Conservation (phyloP, 1,284 basidiomycete genomes). For the Marasmius sp. region DNA sequence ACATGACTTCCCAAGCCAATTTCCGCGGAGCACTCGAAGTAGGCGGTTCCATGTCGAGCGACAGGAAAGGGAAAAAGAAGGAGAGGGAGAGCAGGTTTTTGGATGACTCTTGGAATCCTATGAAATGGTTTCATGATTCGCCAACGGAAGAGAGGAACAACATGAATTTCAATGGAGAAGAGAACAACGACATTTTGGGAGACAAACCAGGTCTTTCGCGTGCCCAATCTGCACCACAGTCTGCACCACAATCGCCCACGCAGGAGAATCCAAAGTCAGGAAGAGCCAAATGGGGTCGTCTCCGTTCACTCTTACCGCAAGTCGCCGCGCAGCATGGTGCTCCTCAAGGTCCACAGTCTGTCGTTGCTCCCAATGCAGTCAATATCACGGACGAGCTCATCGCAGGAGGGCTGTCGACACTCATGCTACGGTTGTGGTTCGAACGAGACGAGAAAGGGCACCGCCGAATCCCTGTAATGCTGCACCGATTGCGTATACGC, state of each 20-base stretch:
- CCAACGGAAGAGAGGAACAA: slow-evolving; percentile 43
- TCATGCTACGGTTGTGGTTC: slow-evolving; percentile 88
- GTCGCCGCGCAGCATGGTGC: slow-evolving; percentile 38
- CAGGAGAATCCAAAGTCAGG: slow-evolving; percentile 29
- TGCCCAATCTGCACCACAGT: slow-evolving; percentile 50
- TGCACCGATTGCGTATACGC: slow-evolving; percentile 84
- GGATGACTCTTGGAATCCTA: slow-evolving; percentile 50
- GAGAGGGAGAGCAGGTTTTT: slow-evolving; percentile 47
- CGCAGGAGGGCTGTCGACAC: slow-evolving; percentile 75
- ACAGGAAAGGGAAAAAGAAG: slow-evolving; percentile 54
- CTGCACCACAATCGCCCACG: slow-evolving; percentile 40
- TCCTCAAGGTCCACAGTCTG: slow-evolving; percentile 40
- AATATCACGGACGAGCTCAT: slow-evolving; percentile 87
- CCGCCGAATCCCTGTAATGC: slow-evolving; percentile 82
- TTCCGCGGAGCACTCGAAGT: slow-evolving; percentile 67
- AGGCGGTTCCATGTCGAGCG: slow-evolving; percentile 36
- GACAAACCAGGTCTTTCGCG: slow-evolving; percentile 28
- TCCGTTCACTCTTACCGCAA: slow-evolving; percentile 66
- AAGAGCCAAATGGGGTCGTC: slow-evolving; percentile 54
- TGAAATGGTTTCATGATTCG: slow-evolving; percentile 59
- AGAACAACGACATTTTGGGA: slow-evolving; percentile 17
- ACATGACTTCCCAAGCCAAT: slow-evolving; percentile 32
- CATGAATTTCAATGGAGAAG: slow-evolving; percentile 29
- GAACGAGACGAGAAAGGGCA: slow-evolving; percentile 89
- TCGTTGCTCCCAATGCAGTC: slow-evolving; percentile 52